A percentile compares a stretch with the other conserved stretches of the same genome.
phyloP scores from a whole-genome alignment of 495 filamentous ascomycete genomes.

The Aspergillus saccharolyticus region DNA sequence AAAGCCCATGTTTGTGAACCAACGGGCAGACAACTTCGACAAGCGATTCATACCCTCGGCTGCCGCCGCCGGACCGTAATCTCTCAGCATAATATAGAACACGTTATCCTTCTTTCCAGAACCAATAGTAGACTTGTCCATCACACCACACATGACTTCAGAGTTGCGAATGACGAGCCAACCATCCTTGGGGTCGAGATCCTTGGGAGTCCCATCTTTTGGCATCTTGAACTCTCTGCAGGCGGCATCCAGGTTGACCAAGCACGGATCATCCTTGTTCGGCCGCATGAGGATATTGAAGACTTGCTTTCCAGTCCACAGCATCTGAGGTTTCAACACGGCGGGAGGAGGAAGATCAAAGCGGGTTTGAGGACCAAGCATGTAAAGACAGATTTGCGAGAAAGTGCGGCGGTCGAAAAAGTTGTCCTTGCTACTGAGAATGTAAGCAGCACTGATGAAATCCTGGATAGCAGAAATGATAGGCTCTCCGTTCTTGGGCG shows the following conservation, averaged over 20 bases:
- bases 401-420: constrained; percentile 87
- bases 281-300: constrained; percentile 95
- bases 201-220: constrained; percentile 48
- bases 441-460: constrained; percentile 92
- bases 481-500: constrained; percentile 95
- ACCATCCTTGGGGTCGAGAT: constrained; percentile 78
- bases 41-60: constrained; percentile 91
- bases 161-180: constrained; percentile 93
- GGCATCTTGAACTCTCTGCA: constrained; percentile 71
- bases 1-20: constrained; percentile 86
- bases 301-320: constrained; percentile 98
- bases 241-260: constrained; percentile 89
- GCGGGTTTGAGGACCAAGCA: constrained; percentile 76
- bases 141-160: constrained; percentile 95
- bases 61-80: constrained; percentile 85
- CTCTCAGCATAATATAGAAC: constrained; percentile 92
- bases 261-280: constrained; percentile 69
- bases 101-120: constrained; percentile 96
- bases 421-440: constrained; percentile 86
- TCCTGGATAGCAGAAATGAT: constrained; percentile 98
- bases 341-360: constrained; percentile 84
- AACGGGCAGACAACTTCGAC: constrained; percentile 82
- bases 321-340: constrained; percentile 74
- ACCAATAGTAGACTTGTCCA: constrained; percentile 96
- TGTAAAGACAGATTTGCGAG: constrained; percentile 83